phyloP scores from a whole-genome alignment of 169 alveolate genomes.

The Cryptosporidium muris region DNA sequence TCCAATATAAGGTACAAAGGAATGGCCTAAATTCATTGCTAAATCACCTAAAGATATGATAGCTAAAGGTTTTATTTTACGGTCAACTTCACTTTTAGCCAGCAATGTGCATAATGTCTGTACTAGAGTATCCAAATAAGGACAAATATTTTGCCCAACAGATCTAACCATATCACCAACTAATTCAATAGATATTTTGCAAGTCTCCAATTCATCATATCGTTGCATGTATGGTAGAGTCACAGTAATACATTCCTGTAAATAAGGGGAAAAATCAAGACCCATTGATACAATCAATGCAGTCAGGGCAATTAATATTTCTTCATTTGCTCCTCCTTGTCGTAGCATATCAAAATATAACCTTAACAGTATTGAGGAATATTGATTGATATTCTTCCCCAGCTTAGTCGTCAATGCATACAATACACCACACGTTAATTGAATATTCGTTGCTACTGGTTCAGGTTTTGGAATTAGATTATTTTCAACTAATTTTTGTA shows the following conservation, averaged over 20 bases:
- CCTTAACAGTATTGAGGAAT: constrained; percentile 44
- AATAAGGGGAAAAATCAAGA: constrained; percentile 56
- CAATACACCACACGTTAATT: constrained; percentile 53
- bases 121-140: constrained; percentile 30
- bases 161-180: constrained; percentile 66
- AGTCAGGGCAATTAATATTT: constrained; percentile 30
- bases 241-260: constrained; percentile 40
- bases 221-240: constrained; percentile 37
- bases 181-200: constrained; percentile 42
- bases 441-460: constrained; percentile 3
- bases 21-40: constrained; percentile 87
- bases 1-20: constrained; percentile 79
- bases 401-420: constrained; percentile 66
- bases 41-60: constrained; percentile 89
- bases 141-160: constrained; percentile 35
- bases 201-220: constrained; percentile 61
- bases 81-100: constrained; percentile 78
- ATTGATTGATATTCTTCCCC: constrained; percentile 53
- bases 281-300: constrained; percentile 54
- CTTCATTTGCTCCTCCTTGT: constrained; percentile 63
- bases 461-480: constrained; percentile 62
- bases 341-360: constrained; percentile 53
- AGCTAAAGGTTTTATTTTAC: constrained; percentile 85
- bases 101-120: constrained; percentile 55
- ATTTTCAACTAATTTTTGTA: constrained; percentile 51